Base-by-base conservation (phyloP, 371 early-diverging fungal genomes). In the Dipsacomyces acuminosporus region DNA sequence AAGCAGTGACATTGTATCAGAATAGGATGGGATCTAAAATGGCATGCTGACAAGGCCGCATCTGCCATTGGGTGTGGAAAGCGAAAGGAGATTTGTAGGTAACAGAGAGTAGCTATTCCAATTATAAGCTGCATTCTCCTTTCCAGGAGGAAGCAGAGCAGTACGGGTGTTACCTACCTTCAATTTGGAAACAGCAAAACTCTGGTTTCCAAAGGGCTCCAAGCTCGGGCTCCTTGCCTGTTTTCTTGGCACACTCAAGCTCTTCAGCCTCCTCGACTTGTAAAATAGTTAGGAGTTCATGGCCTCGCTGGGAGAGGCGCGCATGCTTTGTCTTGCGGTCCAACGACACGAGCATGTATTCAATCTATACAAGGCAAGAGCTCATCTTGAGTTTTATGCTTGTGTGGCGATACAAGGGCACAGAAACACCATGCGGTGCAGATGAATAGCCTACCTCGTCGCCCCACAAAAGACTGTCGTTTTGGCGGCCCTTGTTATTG, bases 151-250 rank as follows among this genome's bases (percentile, higher is more conserved):
- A n/a, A n/a, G n/a, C n/a, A n/a, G n/a, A n/a, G n/a, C n/a, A n/a
- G n/a, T n/a, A n/a, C n/a, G n/a, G n/a, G n/a, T n/a, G 23, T 14
- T 17, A 52, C 56, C 14, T 61, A 73, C 81, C 91, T 72, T 96
- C 98, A 52, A 96, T 76, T 97, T 96, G 96, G 77, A 85, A 96
- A 38, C 92, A 80, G 13, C 92, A 97, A 73, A 91, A 98, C 69
- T 98, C 98, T 25, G 96, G 96, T 59, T 91, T 80, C 97, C 97
- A 98, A 22, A 86, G 75, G 11, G 88, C 82, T 61, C 79, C 77
- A n/a, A 81, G 78, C 33, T 55, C 60, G 15, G 47, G 55, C 66
- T 61, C 61, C 15, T 54, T 64, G 45, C 63, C 54, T 8, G 73
- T 50, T 20, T 46, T 48, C 43, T 43, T 45, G 24, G 56, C 53